These are phyloP conservation scores for Tephrocybe sp. DNA, from an alignment of 768 basidiomycete genomes.

Conservation along the genomic window DNA sequence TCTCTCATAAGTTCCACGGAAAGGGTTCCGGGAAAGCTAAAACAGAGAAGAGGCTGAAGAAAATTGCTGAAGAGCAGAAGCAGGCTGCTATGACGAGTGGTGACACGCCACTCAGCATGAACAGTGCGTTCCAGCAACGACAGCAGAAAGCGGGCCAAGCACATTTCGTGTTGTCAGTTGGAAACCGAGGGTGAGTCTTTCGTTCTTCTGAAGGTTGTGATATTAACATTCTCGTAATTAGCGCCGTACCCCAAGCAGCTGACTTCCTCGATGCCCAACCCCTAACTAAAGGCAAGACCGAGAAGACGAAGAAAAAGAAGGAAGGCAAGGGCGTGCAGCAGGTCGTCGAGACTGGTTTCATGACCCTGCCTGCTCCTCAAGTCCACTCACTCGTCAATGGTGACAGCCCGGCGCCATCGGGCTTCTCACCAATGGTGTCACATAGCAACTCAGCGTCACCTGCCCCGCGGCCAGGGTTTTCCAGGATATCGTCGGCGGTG, in stretches of 20 bases:
- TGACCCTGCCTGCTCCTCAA: slow-evolving; percentile 67
- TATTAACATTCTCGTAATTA: slow-evolving; percentile 28
- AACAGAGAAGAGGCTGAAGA: slow-evolving; percentile 94
- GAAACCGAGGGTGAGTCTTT: slow-evolving; percentile 78
- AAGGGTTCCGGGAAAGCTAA: slow-evolving; percentile 97
- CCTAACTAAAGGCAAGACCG: slow-evolving; percentile 80
- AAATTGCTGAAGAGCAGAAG: slow-evolving; percentile 97
- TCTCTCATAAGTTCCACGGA: slow-evolving; percentile 98
- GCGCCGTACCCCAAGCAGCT: slow-evolving; percentile 83
- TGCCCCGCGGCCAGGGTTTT: slow-evolving; percentile 72
- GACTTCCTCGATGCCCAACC: slow-evolving; percentile 83
- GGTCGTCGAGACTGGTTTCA: slow-evolving; percentile 57
- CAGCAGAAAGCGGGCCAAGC: slow-evolving; percentile 95
- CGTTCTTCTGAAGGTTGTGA: not conserved
- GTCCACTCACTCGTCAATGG: slow-evolving; percentile 39
- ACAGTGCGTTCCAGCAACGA: slow-evolving; percentile 86
- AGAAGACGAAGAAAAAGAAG: slow-evolving; percentile 82
- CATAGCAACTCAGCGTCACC: slow-evolving; percentile 55
- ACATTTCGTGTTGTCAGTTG: slow-evolving; percentile 93
- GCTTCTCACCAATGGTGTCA: slow-evolving; percentile 25
- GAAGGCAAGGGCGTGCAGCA: slow-evolving; percentile 57
- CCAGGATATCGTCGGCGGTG: slow-evolving; percentile 64
- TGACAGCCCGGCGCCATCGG: slow-evolving; percentile 46
- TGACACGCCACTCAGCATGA: slow-evolving; percentile 96
- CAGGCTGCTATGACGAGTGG: slow-evolving; percentile 91